phyloP scores from a whole-genome alignment of 257 asterid genomes.

The Fraxinus quadrangulata region DNA sequence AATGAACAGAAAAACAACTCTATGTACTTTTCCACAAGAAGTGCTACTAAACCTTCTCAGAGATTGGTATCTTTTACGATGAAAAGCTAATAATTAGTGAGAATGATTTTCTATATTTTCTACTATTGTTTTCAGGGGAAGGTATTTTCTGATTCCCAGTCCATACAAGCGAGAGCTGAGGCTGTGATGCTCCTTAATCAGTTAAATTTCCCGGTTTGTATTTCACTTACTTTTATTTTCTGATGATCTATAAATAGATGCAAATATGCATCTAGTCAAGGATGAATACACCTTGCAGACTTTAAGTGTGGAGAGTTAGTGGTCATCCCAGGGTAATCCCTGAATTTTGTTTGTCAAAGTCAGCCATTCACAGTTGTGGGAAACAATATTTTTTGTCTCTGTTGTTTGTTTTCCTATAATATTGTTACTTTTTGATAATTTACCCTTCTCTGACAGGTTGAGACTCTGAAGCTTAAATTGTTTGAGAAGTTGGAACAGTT shows the following conservation, averaged over 20 bases:
- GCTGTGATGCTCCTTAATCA: conserved; percentile 98
- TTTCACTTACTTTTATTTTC: conserved; percentile 27
- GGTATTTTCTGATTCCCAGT: conserved; percentile 91
- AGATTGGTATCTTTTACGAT: neutral
- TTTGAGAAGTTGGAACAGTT: conserved; percentile 92
- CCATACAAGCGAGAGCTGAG: conserved; percentile 97
- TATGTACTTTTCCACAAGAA: neutral
- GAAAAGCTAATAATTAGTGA: neutral
- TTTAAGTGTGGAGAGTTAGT: conserved; percentile 1
- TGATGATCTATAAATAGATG: conserved; percentile 20
- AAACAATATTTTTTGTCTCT: conserved; percentile 10
- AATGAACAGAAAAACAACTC: neutral
- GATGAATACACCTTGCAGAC: neutral
- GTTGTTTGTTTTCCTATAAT: conserved; percentile 19
- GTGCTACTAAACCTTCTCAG: neutral
- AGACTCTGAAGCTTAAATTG: conserved; percentile 81
- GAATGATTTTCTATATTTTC: conserved; percentile 6
- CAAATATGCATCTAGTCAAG: conserved; percentile 4
- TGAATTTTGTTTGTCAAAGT: neutral
- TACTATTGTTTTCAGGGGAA: conserved; percentile 64
- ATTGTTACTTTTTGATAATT: conserved; percentile 25
- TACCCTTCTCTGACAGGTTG: conserved; percentile 62
- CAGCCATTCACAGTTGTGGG: conserved; percentile 3
- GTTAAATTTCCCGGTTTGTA: conserved; percentile 86
- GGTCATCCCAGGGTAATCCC: conserved; percentile 1